Evolutionary conservation across 2,329 filamentous ascomycete species (phyloP), one percentile per base, ranked within the genome.

Genomic region (Lachnellula subtilissima): DNA sequence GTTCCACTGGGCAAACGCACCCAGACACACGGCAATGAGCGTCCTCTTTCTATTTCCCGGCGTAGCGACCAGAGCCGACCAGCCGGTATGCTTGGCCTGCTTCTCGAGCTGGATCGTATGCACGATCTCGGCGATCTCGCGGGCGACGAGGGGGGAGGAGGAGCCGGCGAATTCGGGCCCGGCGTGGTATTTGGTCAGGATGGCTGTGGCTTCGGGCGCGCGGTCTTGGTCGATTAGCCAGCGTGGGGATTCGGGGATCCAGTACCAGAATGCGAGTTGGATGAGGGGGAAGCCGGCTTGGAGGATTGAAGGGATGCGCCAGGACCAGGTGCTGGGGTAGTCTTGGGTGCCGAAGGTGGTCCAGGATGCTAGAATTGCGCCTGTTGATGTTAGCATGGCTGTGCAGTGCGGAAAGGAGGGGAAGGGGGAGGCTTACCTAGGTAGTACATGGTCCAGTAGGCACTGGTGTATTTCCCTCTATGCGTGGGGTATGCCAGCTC

Each of bases 151-250:
- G 5, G 73, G 69, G 53, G 69, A 67, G 54, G 75, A 75, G 61
- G 74, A 72, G 25, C 25, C 25, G 19, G 65, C 61, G 60, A 68
- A 71, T 58, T 32, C 39, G 4, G 50, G 37, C 12, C 50, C 50
- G 25, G 73, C 76, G 58, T 78, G 76, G 58, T 71, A 76, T 50
- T 74, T 75, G 12, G 72, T 69, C 6, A 83, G 61, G 37, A 71
- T 69, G 11, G 61, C 50, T 35, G 66, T 60, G 28, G 70, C 70
- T 50, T 71, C 66, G 45, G 67, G 65, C 39, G 63, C 61, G 8
- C 65, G 62, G 57, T 68, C 69, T 28, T 66, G 64, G 48, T 64
- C 66, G 48, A 71, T 65, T 25, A 72, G 63, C 69, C 70, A 72
- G 53, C 71, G 62, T 19, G 70, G 70, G 11, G 67, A 70, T 58